Evolutionary conservation across 176 grass and related monocot genomes (phyloP), one percentile per base, ranked within the genome.

Genomic region (Aegilops speltoides): DNA sequence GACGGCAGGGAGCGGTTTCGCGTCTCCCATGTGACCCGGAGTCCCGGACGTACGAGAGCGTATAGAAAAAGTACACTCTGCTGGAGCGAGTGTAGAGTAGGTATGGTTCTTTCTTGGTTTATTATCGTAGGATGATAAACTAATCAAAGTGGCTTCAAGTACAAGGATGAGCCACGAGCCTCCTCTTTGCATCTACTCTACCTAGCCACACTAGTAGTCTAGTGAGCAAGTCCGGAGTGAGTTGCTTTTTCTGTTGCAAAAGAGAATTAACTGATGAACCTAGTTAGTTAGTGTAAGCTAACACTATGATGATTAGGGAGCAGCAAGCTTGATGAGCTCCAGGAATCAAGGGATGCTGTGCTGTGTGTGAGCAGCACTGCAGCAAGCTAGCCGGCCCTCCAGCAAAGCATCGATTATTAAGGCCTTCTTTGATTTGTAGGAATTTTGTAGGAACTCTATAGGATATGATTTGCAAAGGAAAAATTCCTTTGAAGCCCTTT

Each of bases 1-100:
- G 16, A 54, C 5, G 16, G 50, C 16, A 16, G 50, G 48, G 5
- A 54, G 50, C 50, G 50, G 50, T 54, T 79, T 89, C 70, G 36
- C 71, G 79, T 72, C 69, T 20, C 10, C 40, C 89, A 90, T 87
- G 84, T 90, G 84, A 7, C 40, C 89, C 87, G 83, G 89, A 87
- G 89, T 3, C 72, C 60, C 52, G 81, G 66, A 54, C 31, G 60
- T 17, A 29, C 31, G 56, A 3, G n/a, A n/a, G 16, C 11, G 11
- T n/a, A 28, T 86, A 90, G 0, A 26, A 50, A 50, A 73, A 82
- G 61, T 70, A 22, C 19, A 69, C 37, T 22, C 14, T 12, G 28
- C 45, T 59, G 48, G 63, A 65, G 13, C 2, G 13, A 68, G 59
- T 3, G 61, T 43, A 80, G 62, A 82, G 82, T 89, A 65, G 83